Percentiles rank a stretch among this genome's conserved stretches.
Conservation (phyloP, 2,329 filamentous ascomycete genomes). For the Talaromyces atroroseus region DNA sequence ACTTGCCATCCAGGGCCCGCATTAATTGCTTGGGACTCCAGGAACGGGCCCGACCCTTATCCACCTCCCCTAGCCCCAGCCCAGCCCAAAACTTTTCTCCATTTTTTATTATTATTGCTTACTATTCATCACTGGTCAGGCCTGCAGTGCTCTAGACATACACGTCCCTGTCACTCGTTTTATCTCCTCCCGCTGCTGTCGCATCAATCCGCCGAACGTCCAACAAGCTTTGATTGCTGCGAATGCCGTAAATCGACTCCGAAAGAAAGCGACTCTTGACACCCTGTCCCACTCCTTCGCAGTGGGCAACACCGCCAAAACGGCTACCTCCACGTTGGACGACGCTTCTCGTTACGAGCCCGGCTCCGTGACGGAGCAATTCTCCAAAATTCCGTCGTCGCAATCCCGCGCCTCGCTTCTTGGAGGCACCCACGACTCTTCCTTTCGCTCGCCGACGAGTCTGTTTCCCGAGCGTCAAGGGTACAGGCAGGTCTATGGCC, state of each 20-base stretch:
- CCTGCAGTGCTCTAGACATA: background rate
- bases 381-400: conserved; percentile 53
- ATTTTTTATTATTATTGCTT: background rate
- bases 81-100: background rate
- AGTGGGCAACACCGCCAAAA: conserved; percentile 21
- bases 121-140: background rate
- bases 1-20: background rate
- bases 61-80: background rate
- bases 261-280: no score
- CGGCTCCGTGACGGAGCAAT: conserved; percentile 37
- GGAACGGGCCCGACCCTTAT: background rate
- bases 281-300: background rate
- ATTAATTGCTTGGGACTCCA: background rate
- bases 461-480: conserved; percentile 50
- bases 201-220: background rate
- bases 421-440: conserved; percentile 50
- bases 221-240: no score
- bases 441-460: conserved; percentile 44
- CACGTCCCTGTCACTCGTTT: background rate
- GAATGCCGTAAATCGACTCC: no score
- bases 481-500: conserved; percentile 35
- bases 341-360: conserved; percentile 6
- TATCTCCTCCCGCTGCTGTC: background rate
- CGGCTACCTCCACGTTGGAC: background rate
- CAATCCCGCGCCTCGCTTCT: conserved; percentile 55